Evolutionary conservation across 345 rosid species (phyloP), one percentile per base, ranked within the genome.

Genomic region (Lagerstroemia speciosa): DNA sequence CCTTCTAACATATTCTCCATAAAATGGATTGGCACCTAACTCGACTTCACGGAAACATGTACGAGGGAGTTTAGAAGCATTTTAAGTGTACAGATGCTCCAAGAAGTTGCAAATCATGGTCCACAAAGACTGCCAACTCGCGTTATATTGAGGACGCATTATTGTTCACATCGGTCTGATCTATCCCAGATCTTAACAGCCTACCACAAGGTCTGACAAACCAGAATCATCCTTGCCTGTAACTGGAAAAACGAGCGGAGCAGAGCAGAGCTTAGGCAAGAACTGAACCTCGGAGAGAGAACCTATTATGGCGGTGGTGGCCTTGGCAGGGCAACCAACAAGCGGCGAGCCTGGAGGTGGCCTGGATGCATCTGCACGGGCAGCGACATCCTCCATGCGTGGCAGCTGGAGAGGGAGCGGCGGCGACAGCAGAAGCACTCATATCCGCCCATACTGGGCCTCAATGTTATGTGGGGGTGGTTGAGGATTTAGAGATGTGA

Each of bases 381-480:
- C 67, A 67, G 71, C 6, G 74, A 26, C 40, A 2, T 72, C 66
- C 67, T 50, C 61, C 32, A n/a, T 41, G 14, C 7, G 29, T 34
- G 36, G 66, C 27, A 6, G 70, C 1, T 29, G 78, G 65, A 20
- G 82, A 27, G 63, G 76, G 45, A 5, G 78, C 14, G 50, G 76
- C 29, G 43, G 81, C 46, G 50, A 78, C 68, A 74, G 70, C 72
- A 27, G 77, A 74, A 65, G 80, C 38, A 60, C 71, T 81, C 83
- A 79, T 84, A 32, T 78, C 76, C 77, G 71, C 72, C 85, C 87
- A 84, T 84, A 77, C 70, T 61, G 69, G 38, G 32, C 41, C 3
- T 16, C 41, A 32, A 17, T 12, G 22, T 67, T 41, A 53, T 52
- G 27, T 67, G 72, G 22, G 61, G 24, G 24, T 20, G 41, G 63